phyloP scores from a whole-genome alignment of 495 filamentous ascomycete species.

The Aspergillus taichungensis region DNA sequence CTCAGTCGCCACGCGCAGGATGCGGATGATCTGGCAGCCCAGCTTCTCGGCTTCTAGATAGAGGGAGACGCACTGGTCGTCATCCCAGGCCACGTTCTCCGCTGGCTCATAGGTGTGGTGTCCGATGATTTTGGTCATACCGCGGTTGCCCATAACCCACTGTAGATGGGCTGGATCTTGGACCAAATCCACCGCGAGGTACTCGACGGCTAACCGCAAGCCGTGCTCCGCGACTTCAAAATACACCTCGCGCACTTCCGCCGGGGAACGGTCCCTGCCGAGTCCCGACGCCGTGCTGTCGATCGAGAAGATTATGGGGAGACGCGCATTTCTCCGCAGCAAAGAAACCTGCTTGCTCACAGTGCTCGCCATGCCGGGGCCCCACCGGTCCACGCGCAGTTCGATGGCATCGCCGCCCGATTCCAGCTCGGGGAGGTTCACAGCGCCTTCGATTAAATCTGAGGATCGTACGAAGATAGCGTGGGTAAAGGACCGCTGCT shows the following conservation, averaged over 20 bases:
- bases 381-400: conserved; percentile 58
- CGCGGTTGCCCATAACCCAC: conserved; percentile 43
- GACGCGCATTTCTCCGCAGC: conserved; percentile 47
- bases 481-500: conserved; percentile 57
- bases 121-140: conserved; percentile 68
- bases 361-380: conserved; percentile 32
- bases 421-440: conserved; percentile 56
- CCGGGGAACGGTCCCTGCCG: conserved; percentile 13
- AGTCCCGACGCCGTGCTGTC: conserved; percentile 41
- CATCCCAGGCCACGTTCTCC: conserved; percentile 50
- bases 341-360: conserved; percentile 38
- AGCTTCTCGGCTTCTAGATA: conserved; percentile 50
- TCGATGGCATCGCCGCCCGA: conserved; percentile 66
- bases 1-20: conserved; percentile 52
- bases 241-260: conserved; percentile 13
- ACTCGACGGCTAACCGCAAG: conserved; percentile 65
- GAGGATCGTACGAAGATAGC: conserved; percentile 56
- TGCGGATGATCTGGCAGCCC: conserved; percentile 62
- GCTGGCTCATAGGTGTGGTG: conserved; percentile 47
- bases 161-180: conserved; percentile 35
- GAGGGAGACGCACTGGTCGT: conserved; percentile 45
- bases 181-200: conserved; percentile 57
- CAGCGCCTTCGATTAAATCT: conserved; percentile 42
- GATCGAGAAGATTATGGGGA: conserved; percentile 63
- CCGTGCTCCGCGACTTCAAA: conserved; percentile 53